Evolutionary conservation across 2,329 filamentous ascomycete species (phyloP), one percentile per base, ranked within the genome.

Genomic region (Rhynchosporium secalis): DNA sequence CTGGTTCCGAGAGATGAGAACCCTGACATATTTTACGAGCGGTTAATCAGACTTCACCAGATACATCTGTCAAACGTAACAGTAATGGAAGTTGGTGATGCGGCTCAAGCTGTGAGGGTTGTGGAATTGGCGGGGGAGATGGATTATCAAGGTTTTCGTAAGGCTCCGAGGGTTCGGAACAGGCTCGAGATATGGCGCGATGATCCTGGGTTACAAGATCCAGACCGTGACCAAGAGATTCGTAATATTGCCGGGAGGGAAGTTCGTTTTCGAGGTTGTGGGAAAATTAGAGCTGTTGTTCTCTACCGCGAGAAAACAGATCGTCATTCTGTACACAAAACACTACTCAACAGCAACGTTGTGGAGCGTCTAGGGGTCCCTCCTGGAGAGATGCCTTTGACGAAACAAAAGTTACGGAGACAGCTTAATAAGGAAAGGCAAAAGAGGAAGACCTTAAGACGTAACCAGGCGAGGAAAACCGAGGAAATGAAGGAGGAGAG

Each of bases 131-230:
- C 80, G 6, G 43, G 46, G 12, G 49, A 54, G 33, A 54, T 54
- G 49, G 38, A 54, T 20, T 9, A 41, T 40, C 38, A 33, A 10
- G 20, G 15, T 5, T 54, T 40, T 12, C 33, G 28, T 5, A 15
- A n/a, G 15, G 13, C 41, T 3, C 58, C 74, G 31, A 31, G 43
- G 26, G 47, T n/a, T 3, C 31, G n/a, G 36, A 38, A 59, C 20
- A 51, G 64, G 28, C 74, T 87, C 1, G 87, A 92, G 74, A 79
- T 93, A 4, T 94, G 90, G 91, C 78, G 88, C 60, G 90, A 94
- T 72, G 83, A 81, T 74, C 86, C 86, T 0, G 81, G 83, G 9
- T 5, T 36, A 36, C 33, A 5, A 36, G 9, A 36, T 69, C 68
- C 76, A 0, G 65, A 65, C 0, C 72, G 74, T 7, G 49, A 38